Conservation (phyloP, 2,329 filamentous ascomycete species). For the Lanzia echinophila region DNA sequence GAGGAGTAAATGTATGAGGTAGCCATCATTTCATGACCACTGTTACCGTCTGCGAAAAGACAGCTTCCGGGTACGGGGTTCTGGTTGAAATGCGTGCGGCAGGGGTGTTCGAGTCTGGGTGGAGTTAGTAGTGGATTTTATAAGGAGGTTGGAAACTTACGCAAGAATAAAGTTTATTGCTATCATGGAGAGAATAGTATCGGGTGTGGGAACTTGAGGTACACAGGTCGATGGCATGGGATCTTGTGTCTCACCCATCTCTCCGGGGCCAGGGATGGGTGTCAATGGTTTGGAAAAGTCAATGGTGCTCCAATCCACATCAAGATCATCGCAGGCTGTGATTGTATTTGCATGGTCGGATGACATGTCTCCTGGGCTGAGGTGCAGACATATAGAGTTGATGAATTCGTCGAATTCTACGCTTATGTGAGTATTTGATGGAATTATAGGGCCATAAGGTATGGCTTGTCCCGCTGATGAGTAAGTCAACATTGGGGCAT, state of each 20-base stretch:
- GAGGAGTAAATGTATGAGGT: conserved; percentile 20
- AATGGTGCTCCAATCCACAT: background rate
- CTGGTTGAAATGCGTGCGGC: conserved; percentile 5
- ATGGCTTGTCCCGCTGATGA: background rate
- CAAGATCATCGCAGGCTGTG: background rate
- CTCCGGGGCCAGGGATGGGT: background rate
- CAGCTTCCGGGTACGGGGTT: conserved; percentile 1
- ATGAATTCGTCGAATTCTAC: background rate
- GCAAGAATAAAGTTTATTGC: conserved; percentile 29
- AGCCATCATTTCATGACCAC: conserved; percentile 26
- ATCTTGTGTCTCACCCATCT: background rate
- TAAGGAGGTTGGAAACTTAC: conserved; percentile 13
- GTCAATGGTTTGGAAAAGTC: conserved; percentile 4
- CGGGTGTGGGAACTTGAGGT: background rate
- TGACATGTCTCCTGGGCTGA: background rate
- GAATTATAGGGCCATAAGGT: background rate
- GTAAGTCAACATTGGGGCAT: background rate
- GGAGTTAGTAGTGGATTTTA: background rate
- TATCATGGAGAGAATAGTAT: conserved; percentile 14
- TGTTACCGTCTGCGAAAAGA: conserved; percentile 7
- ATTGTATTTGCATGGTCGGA: background rate
- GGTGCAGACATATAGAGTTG: background rate
- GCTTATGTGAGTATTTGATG: background rate
- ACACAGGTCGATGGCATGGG: too few relatives aligned
- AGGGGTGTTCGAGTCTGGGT: conserved; percentile 6